phyloP scores from a whole-genome alignment of 768 basidiomycete species.

The Pulveroboletus sp. region DNA sequence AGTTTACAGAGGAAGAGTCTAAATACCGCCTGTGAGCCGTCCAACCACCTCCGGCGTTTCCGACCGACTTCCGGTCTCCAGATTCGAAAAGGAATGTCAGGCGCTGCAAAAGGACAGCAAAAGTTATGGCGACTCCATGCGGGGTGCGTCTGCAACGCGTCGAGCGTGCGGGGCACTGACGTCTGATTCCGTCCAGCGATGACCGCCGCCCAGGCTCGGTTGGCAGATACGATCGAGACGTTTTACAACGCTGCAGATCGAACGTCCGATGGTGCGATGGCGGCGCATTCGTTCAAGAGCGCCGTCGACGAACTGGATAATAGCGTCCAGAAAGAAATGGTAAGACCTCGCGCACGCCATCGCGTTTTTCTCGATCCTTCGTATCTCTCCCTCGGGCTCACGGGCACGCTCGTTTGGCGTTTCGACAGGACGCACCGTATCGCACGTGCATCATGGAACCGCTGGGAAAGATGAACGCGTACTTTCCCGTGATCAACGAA shows the following conservation, averaged over 20 bases:
- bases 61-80: constrained; percentile 28
- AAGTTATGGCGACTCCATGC: constrained; percentile 91
- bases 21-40: constrained; percentile 80
- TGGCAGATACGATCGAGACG: constrained; percentile 89
- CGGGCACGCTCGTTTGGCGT: not conserved
- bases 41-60: too few relatives aligned
- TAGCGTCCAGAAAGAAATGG: constrained; percentile 79
- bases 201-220: constrained; percentile 86
- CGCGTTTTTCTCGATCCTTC: too few relatives aligned
- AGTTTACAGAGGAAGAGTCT: constrained; percentile 89
- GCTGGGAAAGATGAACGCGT: constrained; percentile 92
- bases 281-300: constrained; percentile 92
- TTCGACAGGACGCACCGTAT: constrained; percentile 91
- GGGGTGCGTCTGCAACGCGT: constrained; percentile 48
- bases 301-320: constrained; percentile 92
- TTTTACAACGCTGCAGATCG: constrained; percentile 89
- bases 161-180: not conserved
- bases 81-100: constrained; percentile 95
- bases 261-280: constrained; percentile 90
- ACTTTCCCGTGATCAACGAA: constrained; percentile 91
- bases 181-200: constrained; percentile 66
- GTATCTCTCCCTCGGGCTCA: too few relatives aligned
- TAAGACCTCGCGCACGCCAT: too few relatives aligned
- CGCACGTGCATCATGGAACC: constrained; percentile 94
- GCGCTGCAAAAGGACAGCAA: constrained; percentile 94